These are phyloP conservation scores for Fusarium neocosmosporiellum DNA, from an alignment of 2,329 filamentous ascomycete genomes.

Conservation along the genomic window DNA sequence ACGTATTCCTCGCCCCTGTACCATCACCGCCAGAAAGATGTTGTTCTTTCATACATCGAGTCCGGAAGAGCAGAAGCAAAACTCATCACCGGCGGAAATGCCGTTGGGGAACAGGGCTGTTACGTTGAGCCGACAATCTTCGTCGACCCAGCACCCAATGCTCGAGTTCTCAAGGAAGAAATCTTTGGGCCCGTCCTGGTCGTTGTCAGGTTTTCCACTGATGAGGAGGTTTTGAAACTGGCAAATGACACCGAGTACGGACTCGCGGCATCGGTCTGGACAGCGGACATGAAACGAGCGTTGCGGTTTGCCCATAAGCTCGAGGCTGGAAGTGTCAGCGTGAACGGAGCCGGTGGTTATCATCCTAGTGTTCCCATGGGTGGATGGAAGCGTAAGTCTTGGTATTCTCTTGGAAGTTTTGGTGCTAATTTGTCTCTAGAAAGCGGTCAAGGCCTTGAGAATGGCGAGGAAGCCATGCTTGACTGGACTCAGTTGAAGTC, in stretches of 20 bases:
- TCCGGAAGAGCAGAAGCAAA: not conserved
- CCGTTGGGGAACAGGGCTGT: not conserved
- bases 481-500: slow-evolving; percentile 1
- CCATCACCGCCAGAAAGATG: not conserved
- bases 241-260: not conserved
- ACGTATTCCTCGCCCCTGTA: not conserved
- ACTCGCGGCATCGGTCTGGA: not conserved
- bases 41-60: not conserved
- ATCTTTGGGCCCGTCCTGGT: not conserved
- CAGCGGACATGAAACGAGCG: not conserved
- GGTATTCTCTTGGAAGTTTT: not conserved
- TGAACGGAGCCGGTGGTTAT: not conserved
- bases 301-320: not conserved
- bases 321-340: not conserved
- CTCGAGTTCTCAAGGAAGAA: not conserved
- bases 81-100: not conserved
- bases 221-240: not conserved
- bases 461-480: not conserved
- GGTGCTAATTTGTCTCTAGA: not conserved
- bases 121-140: not conserved
- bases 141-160: not conserved
- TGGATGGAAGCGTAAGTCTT: not conserved
- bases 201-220: not conserved
- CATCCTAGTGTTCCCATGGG: not conserved
- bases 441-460: not conserved